Evolutionary conservation across 179 eudicot species (phyloP).

Genomic region (Spergularia azorica): DNA sequence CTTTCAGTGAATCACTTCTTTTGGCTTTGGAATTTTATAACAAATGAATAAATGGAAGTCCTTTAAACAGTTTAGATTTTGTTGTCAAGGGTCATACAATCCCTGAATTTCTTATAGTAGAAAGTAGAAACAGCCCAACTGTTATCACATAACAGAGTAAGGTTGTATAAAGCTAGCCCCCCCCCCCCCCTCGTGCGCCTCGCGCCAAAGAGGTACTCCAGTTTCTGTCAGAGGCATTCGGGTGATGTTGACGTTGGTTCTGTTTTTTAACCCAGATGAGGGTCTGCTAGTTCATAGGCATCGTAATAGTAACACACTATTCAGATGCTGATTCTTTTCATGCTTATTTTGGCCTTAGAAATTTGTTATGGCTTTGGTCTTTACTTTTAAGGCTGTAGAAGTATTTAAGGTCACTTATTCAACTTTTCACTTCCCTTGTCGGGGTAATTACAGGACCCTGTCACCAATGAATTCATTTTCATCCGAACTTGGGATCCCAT

Average conservation of each 20-base stretch:
- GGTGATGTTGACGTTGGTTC: neutral
- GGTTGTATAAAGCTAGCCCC: neutral
- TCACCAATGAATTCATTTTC: constrained; percentile 89
- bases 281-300: neutral
- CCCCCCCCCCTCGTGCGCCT: neutral
- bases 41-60: neutral
- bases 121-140: neutral
- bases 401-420: constrained; percentile 10
- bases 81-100: neutral
- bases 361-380: neutral
- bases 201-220: neutral
- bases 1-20: neutral
- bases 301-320: neutral
- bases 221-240: neutral
- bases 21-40: neutral
- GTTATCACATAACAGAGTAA: neutral
- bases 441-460: constrained; percentile 62
- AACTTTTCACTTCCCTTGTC: neutral
- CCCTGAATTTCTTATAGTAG: constrained; percentile 6
- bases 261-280: neutral
- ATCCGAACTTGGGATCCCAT: constrained; percentile 91
- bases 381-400: neutral
- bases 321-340: neutral
- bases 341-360: neutral
- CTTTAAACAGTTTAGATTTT: constrained; percentile 3